Evolutionary conservation across 345 rosid genomes (phyloP).

Genomic region (Mercurialis annua): DNA sequence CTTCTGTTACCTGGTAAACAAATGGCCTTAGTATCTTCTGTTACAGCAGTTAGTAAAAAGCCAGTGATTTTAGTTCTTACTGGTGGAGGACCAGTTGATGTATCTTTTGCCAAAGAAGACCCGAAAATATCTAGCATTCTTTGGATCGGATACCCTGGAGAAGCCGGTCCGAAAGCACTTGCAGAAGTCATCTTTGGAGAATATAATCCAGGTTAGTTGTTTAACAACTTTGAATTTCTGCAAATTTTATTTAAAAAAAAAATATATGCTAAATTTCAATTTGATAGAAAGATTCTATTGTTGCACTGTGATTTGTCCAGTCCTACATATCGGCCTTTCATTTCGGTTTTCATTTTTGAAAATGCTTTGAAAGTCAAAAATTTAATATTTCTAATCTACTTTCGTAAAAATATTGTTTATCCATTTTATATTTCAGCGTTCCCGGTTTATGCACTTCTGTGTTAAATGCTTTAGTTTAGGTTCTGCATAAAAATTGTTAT

Average conservation of each 20-base stretch:
- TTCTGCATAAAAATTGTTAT: not conserved
- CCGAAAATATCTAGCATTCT: slow-evolving; percentile 63
- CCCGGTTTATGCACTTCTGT: too few species aligned
- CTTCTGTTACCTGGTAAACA: slow-evolving; percentile 92
- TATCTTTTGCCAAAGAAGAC: slow-evolving; percentile 61
- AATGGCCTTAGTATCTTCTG: slow-evolving; percentile 53
- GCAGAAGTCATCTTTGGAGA: slow-evolving; percentile 78
- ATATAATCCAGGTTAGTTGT: slow-evolving; percentile 73
- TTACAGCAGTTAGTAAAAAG: slow-evolving; percentile 58
- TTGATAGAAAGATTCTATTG: not conserved
- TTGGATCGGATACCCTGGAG: slow-evolving; percentile 95
- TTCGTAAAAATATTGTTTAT: too few species aligned
- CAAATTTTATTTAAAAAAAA: not conserved
- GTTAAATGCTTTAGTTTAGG: too few species aligned
- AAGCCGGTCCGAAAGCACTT: slow-evolving; percentile 82
- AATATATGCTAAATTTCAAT: not conserved
- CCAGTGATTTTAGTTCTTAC: slow-evolving; percentile 84
- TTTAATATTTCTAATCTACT: too few species aligned
- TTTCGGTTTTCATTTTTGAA: too few species aligned
- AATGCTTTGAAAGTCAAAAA: too few species aligned
- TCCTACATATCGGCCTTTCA: too few species aligned
- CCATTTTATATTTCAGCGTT: too few species aligned
- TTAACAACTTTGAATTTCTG: not conserved
- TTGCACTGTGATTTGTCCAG: too few species aligned
- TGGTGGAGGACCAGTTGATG: slow-evolving; percentile 93